Evolutionary conservation across 805 yeast genomes (phyloP), one percentile per base, ranked within the genome.

Genomic region (Saccharomyces paradoxus): DNA sequence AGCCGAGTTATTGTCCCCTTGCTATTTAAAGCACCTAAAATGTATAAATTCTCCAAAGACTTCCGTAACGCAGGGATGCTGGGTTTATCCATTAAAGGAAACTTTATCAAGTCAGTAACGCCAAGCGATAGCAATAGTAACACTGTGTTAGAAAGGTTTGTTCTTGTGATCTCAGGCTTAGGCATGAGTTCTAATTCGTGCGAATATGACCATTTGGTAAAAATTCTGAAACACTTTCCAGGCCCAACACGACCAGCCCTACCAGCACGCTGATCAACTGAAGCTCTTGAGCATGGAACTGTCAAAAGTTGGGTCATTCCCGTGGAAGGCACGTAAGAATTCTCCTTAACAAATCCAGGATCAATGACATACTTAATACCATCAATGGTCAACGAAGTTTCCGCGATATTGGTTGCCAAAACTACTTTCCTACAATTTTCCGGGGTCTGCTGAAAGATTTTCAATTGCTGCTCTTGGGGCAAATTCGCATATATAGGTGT

Each of bases 231-330:
- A 71, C 98, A 94, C 66, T 89, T 88, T 17, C 99, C 99, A 0
- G 98, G 97, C 0, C 96, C 91, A 7, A 96, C 90, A 75, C 99
- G 84, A 46, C 99, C 99, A 5, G 98, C 99, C 75, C 99, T 82
- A 67, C 99, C 99, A 1, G 97, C 91, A 64, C 99, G 77, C 72
- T 94, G 99, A 63, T 89, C 91, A 0, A 97, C 97, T 47, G 96
- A 90, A 0, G 99, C 99, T 64, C 84, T 84, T 0, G 98, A 91
- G 58, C 96, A 89, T 0, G 97, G 95, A 14, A 85, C 81, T 4
- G 94, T 90, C 49, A 86, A 81, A 56, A 94, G 76, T 32, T 91
- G 84, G 56, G 90, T 96, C 83, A 92, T 91, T 14, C 97, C 91
- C 6, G 89, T 83, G 24, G 86, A 72, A 1, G 97, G 89, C 63